These are phyloP conservation scores for Polytolypa hystricis DNA, from an alignment of 2,329 filamentous ascomycete genomes.

Conservation along the genomic window DNA sequence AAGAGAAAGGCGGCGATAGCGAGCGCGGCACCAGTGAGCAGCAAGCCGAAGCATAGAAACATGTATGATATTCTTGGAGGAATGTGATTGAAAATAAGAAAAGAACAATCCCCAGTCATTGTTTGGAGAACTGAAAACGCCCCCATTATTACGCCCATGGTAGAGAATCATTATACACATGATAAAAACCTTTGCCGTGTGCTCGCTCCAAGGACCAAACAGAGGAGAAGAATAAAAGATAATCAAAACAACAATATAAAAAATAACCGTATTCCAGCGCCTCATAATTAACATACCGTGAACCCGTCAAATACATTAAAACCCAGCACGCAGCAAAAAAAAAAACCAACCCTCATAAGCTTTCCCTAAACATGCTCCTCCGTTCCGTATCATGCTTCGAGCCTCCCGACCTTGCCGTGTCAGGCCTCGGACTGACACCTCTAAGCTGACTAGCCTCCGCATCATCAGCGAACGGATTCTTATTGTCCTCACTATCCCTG, in stretches of 20 bases:
- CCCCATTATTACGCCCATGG: too few relatives aligned
- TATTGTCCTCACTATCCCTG: conserved; percentile 36
- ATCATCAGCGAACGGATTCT: conserved; percentile 63
- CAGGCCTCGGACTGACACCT: conserved; percentile 66
- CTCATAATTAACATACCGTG: neutral
- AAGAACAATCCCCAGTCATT: too few relatives aligned
- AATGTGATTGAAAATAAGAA: conserved; percentile 5
- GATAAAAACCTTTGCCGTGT: neutral
- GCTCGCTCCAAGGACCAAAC: neutral
- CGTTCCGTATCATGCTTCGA: conserved; percentile 50
- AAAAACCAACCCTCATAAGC: conserved; percentile 38
- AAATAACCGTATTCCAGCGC: neutral
- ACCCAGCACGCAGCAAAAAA: neutral
- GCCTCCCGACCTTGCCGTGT: conserved; percentile 13
- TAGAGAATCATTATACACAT: too few relatives aligned
- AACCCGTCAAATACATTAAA: neutral
- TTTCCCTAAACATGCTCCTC: conserved; percentile 59
- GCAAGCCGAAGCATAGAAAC: neutral
- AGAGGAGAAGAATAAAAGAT: too few relatives aligned
- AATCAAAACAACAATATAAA: too few relatives aligned
- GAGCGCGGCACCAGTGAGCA: neutral
- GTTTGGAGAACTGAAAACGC: too few relatives aligned
- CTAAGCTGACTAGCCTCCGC: conserved; percentile 53
- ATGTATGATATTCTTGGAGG: neutral
- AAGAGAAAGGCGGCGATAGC: neutral